Base-by-base conservation (phyloP, 805 yeast species). In the Starmera dryadoides region DNA sequence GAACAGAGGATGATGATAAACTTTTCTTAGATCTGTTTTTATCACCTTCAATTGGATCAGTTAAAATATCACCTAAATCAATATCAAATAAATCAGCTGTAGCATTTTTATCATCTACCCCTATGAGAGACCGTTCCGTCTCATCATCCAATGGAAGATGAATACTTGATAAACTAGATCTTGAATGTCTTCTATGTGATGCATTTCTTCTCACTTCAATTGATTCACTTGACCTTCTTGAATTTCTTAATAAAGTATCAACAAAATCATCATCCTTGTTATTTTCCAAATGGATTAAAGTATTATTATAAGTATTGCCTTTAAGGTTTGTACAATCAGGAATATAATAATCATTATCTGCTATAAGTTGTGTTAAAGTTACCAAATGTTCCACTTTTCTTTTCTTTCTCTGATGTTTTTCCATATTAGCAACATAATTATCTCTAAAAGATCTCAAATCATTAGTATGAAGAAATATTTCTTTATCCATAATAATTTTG, bases 181-280 rank as follows among this genome's bases (percentile, higher is more conserved):
- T 32, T 2, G 58, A 53, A 15, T 45, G 35, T 34, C 56, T 47
- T 46, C 57, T 49, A 11, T 52, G 39, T 3, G 58, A 52, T 3
- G 35, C 33, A 31, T 53, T 48, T 49, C 59, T 47, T 35, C 44
- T 47, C 4, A 43, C 38, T 35, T 54, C 59, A 30, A 53, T 43
- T 0, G 58, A 53, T 14, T 40, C 44, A 31, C 49, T 43, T 4
- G 54, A 50, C 31, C 56, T 52, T 42, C 51, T 45, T 21, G 41
- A 19, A 33, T 48, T 42, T 34, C 53, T 47, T 34, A 47, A 22
- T n/a, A 53, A 32, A 3, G 48, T 46, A 38, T 55, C 52, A 30
- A 55, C 47, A 21, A 55, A 52, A 38, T 53, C 58, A 21, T 40
- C 48, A 22, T 45, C 39, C 10, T 33, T 31, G 9, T 18, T 17